These are phyloP conservation scores for Mycena olivaceomarginata DNA, from an alignment of 768 basidiomycete species.

Conservation along the genomic window DNA sequence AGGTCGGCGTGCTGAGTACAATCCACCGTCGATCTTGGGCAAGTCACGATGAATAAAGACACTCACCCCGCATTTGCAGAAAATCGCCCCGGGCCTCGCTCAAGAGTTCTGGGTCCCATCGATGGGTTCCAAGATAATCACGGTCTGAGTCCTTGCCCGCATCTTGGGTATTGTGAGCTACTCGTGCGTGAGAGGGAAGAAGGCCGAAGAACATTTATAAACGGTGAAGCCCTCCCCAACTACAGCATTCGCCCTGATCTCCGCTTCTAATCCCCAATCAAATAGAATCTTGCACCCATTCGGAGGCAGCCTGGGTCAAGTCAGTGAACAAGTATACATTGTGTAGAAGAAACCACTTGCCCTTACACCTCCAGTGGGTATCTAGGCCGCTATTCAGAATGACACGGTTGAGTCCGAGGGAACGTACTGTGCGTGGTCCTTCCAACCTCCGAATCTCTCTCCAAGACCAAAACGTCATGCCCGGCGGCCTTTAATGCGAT, in stretches of 20 bases:
- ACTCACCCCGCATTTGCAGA: slow-evolving; percentile 36
- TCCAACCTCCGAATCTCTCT: slow-evolving; percentile 30
- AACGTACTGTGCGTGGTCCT: slow-evolving; percentile 25
- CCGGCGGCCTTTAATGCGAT: slow-evolving; percentile 35
- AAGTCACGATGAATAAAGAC: not conserved
- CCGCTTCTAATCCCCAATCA: slow-evolving; percentile 41
- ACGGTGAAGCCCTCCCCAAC: slow-evolving; percentile 31
- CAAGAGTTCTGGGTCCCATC: slow-evolving; percentile 34
- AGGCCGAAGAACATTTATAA: slow-evolving; percentile 29
- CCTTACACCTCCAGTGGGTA: slow-evolving; percentile 29
- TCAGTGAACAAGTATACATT: not conserved
- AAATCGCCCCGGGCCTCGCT: slow-evolving; percentile 38
- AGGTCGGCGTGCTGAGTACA: slow-evolving; percentile 33
- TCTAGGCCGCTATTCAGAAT: not conserved
- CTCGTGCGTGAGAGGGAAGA: not conserved
- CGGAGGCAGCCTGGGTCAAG: slow-evolving; percentile 26
- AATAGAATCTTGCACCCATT: slow-evolving; percentile 43
- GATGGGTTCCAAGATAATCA: slow-evolving; percentile 34
- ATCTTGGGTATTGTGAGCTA: not conserved
- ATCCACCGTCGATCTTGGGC: not conserved
- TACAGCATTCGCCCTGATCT: slow-evolving; percentile 25
- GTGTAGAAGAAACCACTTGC: not conserved
- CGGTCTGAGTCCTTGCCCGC: slow-evolving; percentile 3
- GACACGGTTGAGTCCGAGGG: not conserved
- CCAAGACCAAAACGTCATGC: slow-evolving; percentile 32